These are phyloP conservation scores for Silene vulgaris DNA, from an alignment of 179 eudicot species.

Conservation along the genomic window DNA sequence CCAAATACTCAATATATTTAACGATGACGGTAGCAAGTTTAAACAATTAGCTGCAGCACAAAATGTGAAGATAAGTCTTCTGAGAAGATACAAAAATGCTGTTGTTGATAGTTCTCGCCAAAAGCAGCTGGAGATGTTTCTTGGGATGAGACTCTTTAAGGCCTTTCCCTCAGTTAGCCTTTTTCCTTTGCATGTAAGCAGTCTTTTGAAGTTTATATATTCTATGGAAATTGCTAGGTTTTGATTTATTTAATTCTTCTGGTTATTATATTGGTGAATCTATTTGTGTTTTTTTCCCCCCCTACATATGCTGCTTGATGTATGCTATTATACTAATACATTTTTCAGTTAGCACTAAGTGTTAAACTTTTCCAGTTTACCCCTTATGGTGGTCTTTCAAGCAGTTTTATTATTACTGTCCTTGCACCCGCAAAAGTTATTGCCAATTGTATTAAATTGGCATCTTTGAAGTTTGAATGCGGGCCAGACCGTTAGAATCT, in stretches of 20 bases:
- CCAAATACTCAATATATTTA: slow-evolving; percentile 90
- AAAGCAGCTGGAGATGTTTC: slow-evolving; percentile 88
- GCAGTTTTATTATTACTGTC: background rate
- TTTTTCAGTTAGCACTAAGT: slow-evolving; percentile 3
- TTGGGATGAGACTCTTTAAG: slow-evolving; percentile 83
- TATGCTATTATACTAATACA: background rate
- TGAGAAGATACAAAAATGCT: slow-evolving; percentile 90
- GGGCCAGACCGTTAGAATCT: slow-evolving; percentile 3
- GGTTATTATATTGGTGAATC: background rate
- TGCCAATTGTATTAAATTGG: background rate
- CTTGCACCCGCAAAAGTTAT: background rate
- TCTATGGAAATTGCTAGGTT: background rate
- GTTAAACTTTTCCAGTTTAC: background rate
- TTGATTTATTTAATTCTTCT: background rate
- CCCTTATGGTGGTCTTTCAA: background rate
- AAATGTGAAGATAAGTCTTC: slow-evolving; percentile 83
- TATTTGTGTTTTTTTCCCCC: slow-evolving; percentile 2
- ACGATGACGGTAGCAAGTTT: slow-evolving; percentile 82
- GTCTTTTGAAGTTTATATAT: slow-evolving; percentile 14
- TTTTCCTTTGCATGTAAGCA: slow-evolving; percentile 66
- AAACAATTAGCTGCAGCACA: slow-evolving; percentile 95
- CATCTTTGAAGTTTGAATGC: background rate
- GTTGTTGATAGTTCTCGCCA: slow-evolving; percentile 94
- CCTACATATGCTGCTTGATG: background rate
- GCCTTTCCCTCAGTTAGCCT: slow-evolving; percentile 78